A percentile compares a stretch with the other conserved stretches of the same genome.
phyloP scores from a whole-genome alignment of 2,329 filamentous ascomycete genomes.

The Aureobasidium lini region DNA sequence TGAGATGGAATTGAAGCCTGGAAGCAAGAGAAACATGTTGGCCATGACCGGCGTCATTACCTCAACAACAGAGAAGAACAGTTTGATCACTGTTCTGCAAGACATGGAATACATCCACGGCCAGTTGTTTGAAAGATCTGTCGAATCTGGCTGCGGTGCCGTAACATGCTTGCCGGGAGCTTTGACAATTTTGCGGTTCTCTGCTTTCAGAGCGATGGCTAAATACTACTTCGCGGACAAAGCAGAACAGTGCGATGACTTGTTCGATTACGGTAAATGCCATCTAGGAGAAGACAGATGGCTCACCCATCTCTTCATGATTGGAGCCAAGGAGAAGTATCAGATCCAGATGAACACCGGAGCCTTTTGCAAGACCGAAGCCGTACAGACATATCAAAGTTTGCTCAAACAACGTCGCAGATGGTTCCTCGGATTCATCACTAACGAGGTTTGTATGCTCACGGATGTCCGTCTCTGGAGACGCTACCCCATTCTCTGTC shows the following conservation, averaged over 20 bases:
- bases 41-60: slow-evolving; percentile 98
- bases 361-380: slow-evolving; percentile 97
- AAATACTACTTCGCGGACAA: slow-evolving; percentile 99
- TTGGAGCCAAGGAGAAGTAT: slow-evolving; percentile 83
- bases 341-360: slow-evolving; percentile 98
- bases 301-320: slow-evolving; percentile 98
- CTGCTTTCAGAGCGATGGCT: slow-evolving; percentile 91
- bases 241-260: slow-evolving; percentile 86
- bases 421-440: slow-evolving; percentile 97
- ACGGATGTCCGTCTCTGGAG: slow-evolving; percentile 89
- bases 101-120: slow-evolving; percentile 99
- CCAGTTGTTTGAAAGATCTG: slow-evolving; percentile 89
- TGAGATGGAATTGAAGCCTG: slow-evolving; percentile 95
- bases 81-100: slow-evolving; percentile 83
- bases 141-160: slow-evolving; percentile 87
- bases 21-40: slow-evolving; percentile 85
- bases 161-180: slow-evolving; percentile 93
- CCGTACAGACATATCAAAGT: slow-evolving; percentile 77
- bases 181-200: slow-evolving; percentile 92
- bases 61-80: slow-evolving; percentile 81
- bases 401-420: slow-evolving; percentile 88
- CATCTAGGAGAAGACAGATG: slow-evolving; percentile 93
- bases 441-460: slow-evolving; percentile 97
- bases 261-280: slow-evolving; percentile 95
- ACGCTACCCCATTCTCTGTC: slow-evolving; percentile 75